Conservation (phyloP, 176 grass and related monocot genomes). For the Bothriochloa decipiens region DNA sequence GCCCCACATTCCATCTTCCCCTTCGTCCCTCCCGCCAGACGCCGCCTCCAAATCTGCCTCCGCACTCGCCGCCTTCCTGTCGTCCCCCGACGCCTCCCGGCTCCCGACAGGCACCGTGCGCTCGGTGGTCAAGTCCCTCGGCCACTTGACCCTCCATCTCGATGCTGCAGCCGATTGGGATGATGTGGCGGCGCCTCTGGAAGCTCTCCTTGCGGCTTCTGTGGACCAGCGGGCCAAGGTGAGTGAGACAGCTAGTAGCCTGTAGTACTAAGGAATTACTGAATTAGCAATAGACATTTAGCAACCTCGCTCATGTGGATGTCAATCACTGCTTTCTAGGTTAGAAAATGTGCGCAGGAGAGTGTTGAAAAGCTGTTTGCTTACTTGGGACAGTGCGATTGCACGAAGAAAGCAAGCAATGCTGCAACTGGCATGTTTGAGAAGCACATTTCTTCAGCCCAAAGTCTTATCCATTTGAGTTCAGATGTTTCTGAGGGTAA, state of each 20-base stretch:
- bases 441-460: constrained; percentile 61
- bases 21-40: constrained; percentile 45
- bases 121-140: constrained; percentile 81
- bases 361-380: constrained; percentile 67
- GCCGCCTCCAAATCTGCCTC: constrained; percentile 54
- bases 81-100: constrained; percentile 31
- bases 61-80: constrained; percentile 60
- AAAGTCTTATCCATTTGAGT: constrained; percentile 42
- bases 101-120: constrained; percentile 80
- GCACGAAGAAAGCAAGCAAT: constrained; percentile 66
- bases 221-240: constrained; percentile 84
- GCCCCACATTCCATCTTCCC: constrained; percentile 55
- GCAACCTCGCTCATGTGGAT: constrained; percentile 9
- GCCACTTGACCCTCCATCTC: constrained; percentile 61
- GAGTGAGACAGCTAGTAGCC: constrained; percentile 43
- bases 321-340: constrained; percentile 47
- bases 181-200: constrained; percentile 52
- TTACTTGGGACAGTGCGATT: constrained; percentile 49
- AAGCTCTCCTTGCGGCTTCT: constrained; percentile 61
- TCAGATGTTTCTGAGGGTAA: constrained; percentile 44
- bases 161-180: constrained; percentile 63
- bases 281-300: background rate
- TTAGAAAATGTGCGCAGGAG: constrained; percentile 81
- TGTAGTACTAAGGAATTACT: background rate
- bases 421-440: constrained; percentile 62